Evolutionary conservation across 78 protist genomes (phyloP), one percentile per base, ranked within the genome.

Genomic region (Dictyostelium brefeldianum): DNA sequence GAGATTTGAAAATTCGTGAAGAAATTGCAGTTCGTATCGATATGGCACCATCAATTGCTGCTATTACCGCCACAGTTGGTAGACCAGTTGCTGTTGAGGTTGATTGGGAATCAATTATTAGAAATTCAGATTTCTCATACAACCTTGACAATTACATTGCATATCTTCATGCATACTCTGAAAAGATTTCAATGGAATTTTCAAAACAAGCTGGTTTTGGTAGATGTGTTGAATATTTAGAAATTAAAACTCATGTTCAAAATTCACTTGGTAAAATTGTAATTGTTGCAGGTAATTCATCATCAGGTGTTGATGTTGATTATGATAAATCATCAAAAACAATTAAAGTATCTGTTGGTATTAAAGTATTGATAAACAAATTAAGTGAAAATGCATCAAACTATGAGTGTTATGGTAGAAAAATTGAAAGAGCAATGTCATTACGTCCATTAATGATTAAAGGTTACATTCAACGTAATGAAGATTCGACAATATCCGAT

Each of bases 21-120:
- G 93, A 87, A 70, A 87, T 87, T 77, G 84, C 83, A 56, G 79
- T 75, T 31, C 31, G 93, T 46, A 53, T 87, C 54, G 93, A 87
- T 36, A 12, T 77, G 7, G 5, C 57, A 12, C 53, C 25, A 71
- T 18, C 46, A 53, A 74, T 77, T 22, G 51, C 20, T n/a, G 71
- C 51, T 0, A 77, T 87, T 36, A 50, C 59, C 25, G 46, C 69
- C 5, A 46, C 70, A 3, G 12, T 87, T 64, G 93, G 84, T 18
- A 87, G 79, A 47, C 78, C 67, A 78, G 54, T 87, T 47, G 56
- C 57, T 10, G 17, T 87, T 14, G 56, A 29, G 15, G 20, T 87
- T 50, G 93, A 87, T 50, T 87, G 83, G 84, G 64, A 74, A 56
- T 87, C 93, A 36, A 20, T 87, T 22, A 62, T 71, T 50, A 36